Evolutionary conservation across 2,329 filamentous ascomycete species (phyloP), one percentile per base, ranked within the genome.

Genomic region (Epichloe brachyelytri): DNA sequence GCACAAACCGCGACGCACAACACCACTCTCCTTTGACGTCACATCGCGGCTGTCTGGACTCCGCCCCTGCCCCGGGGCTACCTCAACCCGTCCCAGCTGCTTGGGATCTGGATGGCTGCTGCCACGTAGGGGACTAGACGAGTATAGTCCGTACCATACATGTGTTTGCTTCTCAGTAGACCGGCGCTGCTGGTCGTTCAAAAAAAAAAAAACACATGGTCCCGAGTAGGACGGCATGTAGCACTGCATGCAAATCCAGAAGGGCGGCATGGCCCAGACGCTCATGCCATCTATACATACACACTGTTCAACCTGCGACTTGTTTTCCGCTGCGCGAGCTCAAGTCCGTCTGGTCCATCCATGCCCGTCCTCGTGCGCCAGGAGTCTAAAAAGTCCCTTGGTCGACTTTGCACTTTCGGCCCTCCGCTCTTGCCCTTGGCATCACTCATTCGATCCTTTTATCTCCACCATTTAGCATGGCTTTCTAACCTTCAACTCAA

Each of bases 21-120:
- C 46, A 41, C 22, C 38, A 30, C 22, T 11, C 26, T 43, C 22
- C 30, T 50, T 46, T 50, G 41, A 50, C 48, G 48, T 50, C 48
- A 46, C 48, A 40, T 46, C 20, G 41, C 36, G 11, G 15, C 38
- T 34, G 26, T 20, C 46, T 34, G 10, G 37, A 48, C 26, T 33
- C 15, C 10, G 22, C 15, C 3, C 10, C 26, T 6, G 1, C 30
- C 30, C 5, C 36, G n/a, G n/a, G n/a, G n/a, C 36, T 38, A 30
- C 26, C 26, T 30, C 20, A 19, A 8, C 40, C 8, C 40, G 19
- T 22, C 11, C 40, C n/a, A 22, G 20, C 40, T 22, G 19, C 19
- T 43, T 43, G 40, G 40, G 8, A 20, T 26, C 3, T 10, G 26
- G 26, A 30, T 30, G 26, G 8, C 8, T 30, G 26, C 26, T 30